A percentile compares a stretch with the other conserved stretches of the same genome.
phyloP scores from a whole-genome alignment of 164 flowering plant species.

The Tetracentron sinense region DNA sequence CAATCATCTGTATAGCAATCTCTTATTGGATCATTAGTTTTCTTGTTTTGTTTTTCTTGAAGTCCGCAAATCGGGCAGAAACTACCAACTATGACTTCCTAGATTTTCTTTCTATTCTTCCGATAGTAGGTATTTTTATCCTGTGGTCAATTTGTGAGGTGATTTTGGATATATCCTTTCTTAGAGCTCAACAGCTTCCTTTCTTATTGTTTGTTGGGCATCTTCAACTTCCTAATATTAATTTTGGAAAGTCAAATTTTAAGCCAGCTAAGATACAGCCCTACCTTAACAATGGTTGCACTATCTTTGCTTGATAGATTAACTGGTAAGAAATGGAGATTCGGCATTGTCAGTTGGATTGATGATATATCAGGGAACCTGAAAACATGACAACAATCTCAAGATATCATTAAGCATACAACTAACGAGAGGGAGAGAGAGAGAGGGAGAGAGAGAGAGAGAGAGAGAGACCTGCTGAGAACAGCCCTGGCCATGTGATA shows the following conservation, averaged over 20 bases:
- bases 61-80: too few species aligned
- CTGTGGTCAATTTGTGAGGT: background rate
- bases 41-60: too few species aligned
- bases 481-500: constrained; percentile 75
- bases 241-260: background rate
- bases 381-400: constrained; percentile 23
- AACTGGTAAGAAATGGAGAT: constrained; percentile 91
- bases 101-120: background rate
- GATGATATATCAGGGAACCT: constrained; percentile 73
- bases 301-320: constrained; percentile 71
- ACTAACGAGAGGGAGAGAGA: background rate
- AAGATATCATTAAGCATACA: background rate
- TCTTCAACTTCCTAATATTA: background rate
- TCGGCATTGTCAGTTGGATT: constrained; percentile 87
- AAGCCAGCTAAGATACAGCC: constrained; percentile 1
- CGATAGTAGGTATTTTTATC: background rate
- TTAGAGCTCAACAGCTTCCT: background rate
- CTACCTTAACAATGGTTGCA: constrained; percentile 73
- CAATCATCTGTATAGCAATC: too few species aligned
- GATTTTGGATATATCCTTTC: background rate
- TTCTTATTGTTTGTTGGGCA: background rate
- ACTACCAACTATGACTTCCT: too few species aligned
- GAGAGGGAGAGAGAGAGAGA: background rate
- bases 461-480: constrained; percentile 66
- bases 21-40: too few species aligned